Conservation (phyloP, 257 asterid genomes). For the Gardenia jasminoides region DNA sequence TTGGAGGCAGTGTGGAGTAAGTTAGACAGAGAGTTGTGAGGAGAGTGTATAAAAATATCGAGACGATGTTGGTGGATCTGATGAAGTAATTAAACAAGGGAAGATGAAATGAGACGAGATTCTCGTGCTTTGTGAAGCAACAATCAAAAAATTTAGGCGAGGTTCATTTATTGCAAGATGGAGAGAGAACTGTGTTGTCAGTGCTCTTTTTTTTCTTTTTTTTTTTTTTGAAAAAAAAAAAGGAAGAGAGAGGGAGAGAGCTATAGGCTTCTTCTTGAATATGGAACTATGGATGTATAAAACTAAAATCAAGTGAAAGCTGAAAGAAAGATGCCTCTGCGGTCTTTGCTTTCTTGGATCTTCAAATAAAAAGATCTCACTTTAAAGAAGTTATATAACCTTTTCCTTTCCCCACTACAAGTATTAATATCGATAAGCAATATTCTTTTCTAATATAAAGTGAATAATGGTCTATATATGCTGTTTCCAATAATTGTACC, state of each 20-base stretch:
- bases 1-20: neutral
- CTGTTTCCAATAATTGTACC: too few relatives aligned
- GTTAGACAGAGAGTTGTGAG: neutral
- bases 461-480: too few relatives aligned
- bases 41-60: neutral
- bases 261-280: too few relatives aligned
- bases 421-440: too few relatives aligned
- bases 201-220: neutral
- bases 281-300: neutral
- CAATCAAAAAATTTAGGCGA: conserved; percentile 26
- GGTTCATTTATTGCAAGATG: conserved; percentile 32
- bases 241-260: conserved; percentile 12
- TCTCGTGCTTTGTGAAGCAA: conserved; percentile 48
- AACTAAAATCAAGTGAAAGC: neutral
- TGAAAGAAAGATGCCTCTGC: conserved; percentile 8
- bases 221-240: too few relatives aligned
- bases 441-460: too few relatives aligned
- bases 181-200: neutral
- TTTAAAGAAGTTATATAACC: neutral
- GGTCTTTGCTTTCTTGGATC: conserved; percentile 36
- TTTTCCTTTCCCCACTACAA: too few relatives aligned
- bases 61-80: conserved; percentile 34
- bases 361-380: conserved; percentile 2
- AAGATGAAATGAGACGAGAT: conserved; percentile 26
- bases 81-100: conserved; percentile 4